Percentiles rank a stretch among this genome's conserved stretches.
phyloP scores from a whole-genome alignment of 352 stramenopile species.

The Phytophthora sp. region DNA sequence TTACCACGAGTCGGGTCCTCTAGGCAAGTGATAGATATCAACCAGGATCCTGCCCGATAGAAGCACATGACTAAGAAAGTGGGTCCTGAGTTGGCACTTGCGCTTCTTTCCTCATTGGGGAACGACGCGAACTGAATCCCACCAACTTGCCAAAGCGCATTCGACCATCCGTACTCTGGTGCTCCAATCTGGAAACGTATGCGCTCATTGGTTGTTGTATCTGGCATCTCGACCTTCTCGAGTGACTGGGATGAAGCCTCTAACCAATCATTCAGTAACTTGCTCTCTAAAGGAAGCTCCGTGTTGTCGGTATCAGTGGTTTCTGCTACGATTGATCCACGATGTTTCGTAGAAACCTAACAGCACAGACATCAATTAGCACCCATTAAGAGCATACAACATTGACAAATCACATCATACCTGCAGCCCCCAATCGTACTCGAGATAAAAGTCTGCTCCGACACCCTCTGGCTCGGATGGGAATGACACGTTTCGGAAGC shows the following conservation, averaged over 20 bases:
- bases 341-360: conserved; percentile 25
- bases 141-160: conserved; percentile 77
- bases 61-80: conserved; percentile 78
- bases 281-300: conserved; percentile 9
- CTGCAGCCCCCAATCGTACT: conserved; percentile 75
- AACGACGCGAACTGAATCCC: conserved; percentile 87
- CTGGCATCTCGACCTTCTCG: neutral
- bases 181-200: conserved; percentile 76
- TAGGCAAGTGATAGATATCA: conserved; percentile 68
- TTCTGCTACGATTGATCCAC: conserved; percentile 8
- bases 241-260: conserved; percentile 26
- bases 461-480: conserved; percentile 59
- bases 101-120: conserved; percentile 18
- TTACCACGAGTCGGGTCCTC: conserved; percentile 49
- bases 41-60: conserved; percentile 73
- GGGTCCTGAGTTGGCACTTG: conserved; percentile 7
- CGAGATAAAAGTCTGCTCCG: conserved; percentile 60
- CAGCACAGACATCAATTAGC: conserved; percentile 4
- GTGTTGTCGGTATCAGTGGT: neutral
- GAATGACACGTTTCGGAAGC: conserved; percentile 54
- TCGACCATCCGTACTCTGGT: conserved; percentile 73
- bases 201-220: conserved; percentile 19
- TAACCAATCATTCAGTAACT: conserved; percentile 46
- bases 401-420: conserved; percentile 17
- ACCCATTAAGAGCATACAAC: neutral